Base-by-base conservation (phyloP, 805 yeast genomes). In the Komagataella populi region DNA sequence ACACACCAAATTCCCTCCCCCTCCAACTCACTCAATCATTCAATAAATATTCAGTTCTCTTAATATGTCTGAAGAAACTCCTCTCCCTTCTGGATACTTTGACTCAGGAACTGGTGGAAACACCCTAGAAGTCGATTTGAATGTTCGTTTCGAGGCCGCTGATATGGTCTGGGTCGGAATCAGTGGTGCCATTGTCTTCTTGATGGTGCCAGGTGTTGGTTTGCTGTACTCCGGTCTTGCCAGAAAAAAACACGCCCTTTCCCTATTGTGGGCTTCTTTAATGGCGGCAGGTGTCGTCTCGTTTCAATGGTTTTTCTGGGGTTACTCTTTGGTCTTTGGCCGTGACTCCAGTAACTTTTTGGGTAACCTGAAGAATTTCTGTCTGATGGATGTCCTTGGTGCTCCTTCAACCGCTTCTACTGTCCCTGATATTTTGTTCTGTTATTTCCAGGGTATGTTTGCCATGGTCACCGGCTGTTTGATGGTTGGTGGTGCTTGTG, bases 241-340 rank as follows among this genome's bases (percentile, higher is more conserved):
- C 14, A 81, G 99, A 68, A 91, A 91, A 68, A 87, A 90, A 68
- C 97, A 93, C 61, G 96, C 97, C n/a, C 71, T 93, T 51, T 87
- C 97, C 6, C 73, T 93, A 50, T 70, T 93, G 50, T 93, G 97
- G 97, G 93, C 96, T 22, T 83, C 96, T 6, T 70, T 93, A 63
- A 89, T 88, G 86, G 88, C 95, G 18, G 81, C 81, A 18, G 82
- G 93, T 58, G 71, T 91, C 36, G 81, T 89, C 6, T 70, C 85
- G 1, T 88, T 93, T 78, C 96, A 93, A 67, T 91, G 99, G 98
- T 93, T 89, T 69, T 90, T 89, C 73, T 89, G 97, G 96, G 99
- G 98, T 55, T 91, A 86, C 69, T 87, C 97, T 12, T 75, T 93
- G 53, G 83, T 88, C 17, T 91, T 91, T 65, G 77, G 80, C 48